Evolutionary conservation across 2,329 filamentous ascomycete species (phyloP).

Genomic region (Aspergillus persii): DNA sequence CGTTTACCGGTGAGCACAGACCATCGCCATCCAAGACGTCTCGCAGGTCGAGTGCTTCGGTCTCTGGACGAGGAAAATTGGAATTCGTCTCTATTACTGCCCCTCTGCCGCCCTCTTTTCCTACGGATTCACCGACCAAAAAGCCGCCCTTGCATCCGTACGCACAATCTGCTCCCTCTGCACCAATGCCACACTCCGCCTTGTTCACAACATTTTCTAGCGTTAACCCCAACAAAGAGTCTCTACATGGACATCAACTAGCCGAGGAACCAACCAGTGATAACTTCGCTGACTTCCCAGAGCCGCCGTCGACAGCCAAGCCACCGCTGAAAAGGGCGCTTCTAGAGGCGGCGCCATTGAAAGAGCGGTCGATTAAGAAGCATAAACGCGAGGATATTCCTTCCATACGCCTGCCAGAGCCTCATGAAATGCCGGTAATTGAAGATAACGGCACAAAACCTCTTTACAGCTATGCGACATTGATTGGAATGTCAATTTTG

Average conservation of each 20-base stretch:
- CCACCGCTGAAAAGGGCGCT: constrained; percentile 58
- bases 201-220: constrained; percentile 53
- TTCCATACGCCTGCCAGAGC: constrained; percentile 60
- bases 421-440: constrained; percentile 76
- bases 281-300: constrained; percentile 48
- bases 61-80: constrained; percentile 58
- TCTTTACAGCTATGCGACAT: constrained; percentile 84
- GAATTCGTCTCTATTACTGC: constrained; percentile 60
- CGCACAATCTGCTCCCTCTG: constrained; percentile 14
- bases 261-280: constrained; percentile 41
- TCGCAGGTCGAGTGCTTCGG: constrained; percentile 55
- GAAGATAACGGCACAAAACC: constrained; percentile 88
- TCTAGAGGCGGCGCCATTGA: constrained; percentile 70
- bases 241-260: constrained; percentile 49
- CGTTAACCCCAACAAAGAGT: constrained; percentile 36
- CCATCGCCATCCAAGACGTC: constrained; percentile 69
- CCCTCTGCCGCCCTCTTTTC: constrained; percentile 43
- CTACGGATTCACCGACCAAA: constrained; percentile 50
- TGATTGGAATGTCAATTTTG: constrained; percentile 96
- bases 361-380: constrained; percentile 70
- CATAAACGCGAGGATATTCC: constrained; percentile 57
- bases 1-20: constrained; percentile 47
- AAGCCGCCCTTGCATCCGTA: constrained; percentile 37
- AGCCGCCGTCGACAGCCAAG: constrained; percentile 46
- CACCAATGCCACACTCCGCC: constrained; percentile 39